Evolutionary conservation across 306 rosid species (phyloP).

Genomic region (Prunus persica): Prunus_persica_NCBIv2 NC_034010.1:24580501-24581000

Average conservation of each 20-base stretch:
- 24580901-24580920: constrained; percentile 20
- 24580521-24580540: constrained; percentile 41
- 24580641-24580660: constrained; percentile 85
- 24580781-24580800: not conserved
- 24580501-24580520: not conserved
- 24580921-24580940: constrained; percentile 44
- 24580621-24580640: constrained; percentile 86
- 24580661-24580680: constrained; percentile 72
- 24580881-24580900: constrained; percentile 32
- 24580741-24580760: constrained; percentile 31
- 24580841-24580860: constrained; percentile 1
- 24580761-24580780: constrained; percentile 32
- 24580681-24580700: not conserved
- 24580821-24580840: constrained; percentile 6
- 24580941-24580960: constrained; percentile 34
- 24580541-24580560: constrained; percentile 89
- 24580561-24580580: constrained; percentile 74
- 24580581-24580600: constrained; percentile 95
- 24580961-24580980: constrained; percentile 31
- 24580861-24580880: constrained; percentile 34
- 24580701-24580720: constrained; percentile 19
- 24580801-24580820: constrained; percentile 28
- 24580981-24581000: constrained; percentile 6
- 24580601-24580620: constrained; percentile 80
- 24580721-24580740: constrained; percentile 24